Evolutionary conservation across 139 green algal genomes (phyloP), one percentile per base, ranked within the genome.

Genomic region (Desmodesmus armatus): DNA sequence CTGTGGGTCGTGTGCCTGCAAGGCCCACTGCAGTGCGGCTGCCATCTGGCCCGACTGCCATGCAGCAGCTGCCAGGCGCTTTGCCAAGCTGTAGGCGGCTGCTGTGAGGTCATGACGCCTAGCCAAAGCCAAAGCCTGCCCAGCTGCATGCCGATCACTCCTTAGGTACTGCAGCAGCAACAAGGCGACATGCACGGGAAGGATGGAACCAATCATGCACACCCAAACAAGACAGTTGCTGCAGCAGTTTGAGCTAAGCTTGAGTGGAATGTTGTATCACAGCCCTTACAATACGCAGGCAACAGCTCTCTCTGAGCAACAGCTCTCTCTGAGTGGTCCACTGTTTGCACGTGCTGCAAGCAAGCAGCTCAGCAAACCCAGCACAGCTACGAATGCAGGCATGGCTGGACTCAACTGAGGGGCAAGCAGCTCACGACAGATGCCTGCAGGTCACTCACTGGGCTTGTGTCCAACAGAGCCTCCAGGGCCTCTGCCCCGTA

Each of bases 401-500:
- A n/a, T n/a, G n/a, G n/a, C n/a, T n/a, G n/a, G n/a, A n/a, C n/a
- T n/a, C n/a, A n/a, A n/a, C n/a, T n/a, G n/a, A n/a, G n/a, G n/a
- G n/a, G n/a, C n/a, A n/a, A n/a, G n/a, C n/a, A n/a, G n/a, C n/a
- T n/a, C n/a, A n/a, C n/a, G n/a, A n/a, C n/a, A n/a, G 27, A 33
- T 3, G 27, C 41, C 44, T 37, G 5, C 39, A 51, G 11, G 33
- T 33, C 53, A 17, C 87, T 29, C 78, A 95, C 82, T 33, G 91
- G 92, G 83, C 95, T 83, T 5, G 55, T 72, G 37, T 88, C 77
- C 47, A 96, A 62, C 44, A 96, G 70, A 5, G 78, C 66, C 58
- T 95, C 87, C 73, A 93, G 83, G 37, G 89, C 89, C 29, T 78
- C 88, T 15, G 82, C 88, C 0, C 93, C 93, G 80, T 96, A 88